A percentile compares a stretch with the other conserved stretches of the same genome.
Evolutionary conservation across 1,284 basidiomycete species (phyloP).

Genomic region (Ceratobasidium sp.): DNA sequence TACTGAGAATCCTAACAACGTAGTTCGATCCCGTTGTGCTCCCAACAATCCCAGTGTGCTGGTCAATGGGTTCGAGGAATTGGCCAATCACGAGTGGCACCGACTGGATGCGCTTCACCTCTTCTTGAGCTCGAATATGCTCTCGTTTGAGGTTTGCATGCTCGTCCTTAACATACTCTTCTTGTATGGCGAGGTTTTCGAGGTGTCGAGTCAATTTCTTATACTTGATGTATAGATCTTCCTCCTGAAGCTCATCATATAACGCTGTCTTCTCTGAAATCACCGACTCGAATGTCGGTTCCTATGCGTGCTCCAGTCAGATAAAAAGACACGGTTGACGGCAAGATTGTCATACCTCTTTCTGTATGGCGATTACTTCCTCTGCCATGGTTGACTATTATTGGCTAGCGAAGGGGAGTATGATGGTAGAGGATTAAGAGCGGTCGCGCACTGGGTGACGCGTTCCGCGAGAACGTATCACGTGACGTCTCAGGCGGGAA

Average conservation of each 20-base stretch:
- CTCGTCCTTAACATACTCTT: conserved; percentile 99
- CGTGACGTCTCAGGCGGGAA: no score
- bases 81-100: conserved; percentile 99
- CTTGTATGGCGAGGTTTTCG: conserved; percentile 93
- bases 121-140: conserved; percentile 97
- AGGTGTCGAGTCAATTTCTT: conserved; percentile 92
- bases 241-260: conserved; percentile 85
- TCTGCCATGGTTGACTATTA: conserved; percentile 54
- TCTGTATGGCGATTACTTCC: conserved; percentile 78
- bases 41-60: conserved; percentile 96
- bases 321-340: conserved; percentile 36
- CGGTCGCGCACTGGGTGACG: conserved; percentile 30
- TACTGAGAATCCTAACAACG: conserved; percentile 96
- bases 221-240: conserved; percentile 94
- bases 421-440: not conserved
- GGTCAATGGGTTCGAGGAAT: conserved; percentile 99
- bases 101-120: conserved; percentile 99
- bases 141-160: conserved; percentile 98
- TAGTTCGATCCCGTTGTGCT: conserved; percentile 99
- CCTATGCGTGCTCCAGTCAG: conserved; percentile 57
- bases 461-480: conserved; percentile 2
- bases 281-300: conserved; percentile 87
- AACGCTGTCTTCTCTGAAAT: conserved; percentile 88
- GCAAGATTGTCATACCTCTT: conserved; percentile 64
- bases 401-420: not conserved